Percentiles rank a stretch among this genome's conserved stretches.
Conservation (phyloP, 176 grass and related monocot species). For the Pharus latifolius region DNA sequence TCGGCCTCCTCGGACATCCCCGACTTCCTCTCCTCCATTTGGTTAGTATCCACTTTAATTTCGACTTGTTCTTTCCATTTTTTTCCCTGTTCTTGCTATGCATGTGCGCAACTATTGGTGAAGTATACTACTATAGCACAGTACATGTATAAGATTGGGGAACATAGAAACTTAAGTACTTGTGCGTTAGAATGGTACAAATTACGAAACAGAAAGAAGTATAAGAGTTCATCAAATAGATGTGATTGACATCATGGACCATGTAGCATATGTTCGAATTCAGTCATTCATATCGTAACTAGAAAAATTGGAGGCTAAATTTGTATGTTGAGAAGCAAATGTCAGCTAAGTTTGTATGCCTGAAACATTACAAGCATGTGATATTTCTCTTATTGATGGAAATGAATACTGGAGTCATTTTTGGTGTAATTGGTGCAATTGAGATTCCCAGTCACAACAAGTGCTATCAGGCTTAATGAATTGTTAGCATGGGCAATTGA, state of each 20-base stretch:
- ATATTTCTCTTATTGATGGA: neutral
- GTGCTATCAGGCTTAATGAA: neutral
- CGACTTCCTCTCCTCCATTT: conserved; percentile 82
- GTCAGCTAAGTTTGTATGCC: neutral
- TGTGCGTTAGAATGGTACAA: neutral
- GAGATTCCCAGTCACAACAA: neutral
- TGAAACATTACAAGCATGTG: neutral
- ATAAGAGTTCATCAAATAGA: neutral
- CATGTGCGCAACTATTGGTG: neutral
- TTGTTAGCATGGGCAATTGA: neutral
- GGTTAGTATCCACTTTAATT: conserved; percentile 22
- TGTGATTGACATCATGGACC: neutral
- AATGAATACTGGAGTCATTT: neutral
- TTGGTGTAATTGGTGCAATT: neutral
- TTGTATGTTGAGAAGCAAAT: neutral
- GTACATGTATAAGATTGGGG: neutral
- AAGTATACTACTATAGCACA: neutral
- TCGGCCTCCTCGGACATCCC: conserved; percentile 53
- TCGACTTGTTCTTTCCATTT: neutral
- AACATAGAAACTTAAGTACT: neutral
- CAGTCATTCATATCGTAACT: neutral
- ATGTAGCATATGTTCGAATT: neutral
- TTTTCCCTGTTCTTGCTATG: neutral
- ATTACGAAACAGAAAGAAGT: neutral
- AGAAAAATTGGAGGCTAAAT: neutral